These are phyloP conservation scores for Acanthamoeba triangularis DNA, from an alignment of 208 protist genomes.

Conservation along the genomic window DNA sequence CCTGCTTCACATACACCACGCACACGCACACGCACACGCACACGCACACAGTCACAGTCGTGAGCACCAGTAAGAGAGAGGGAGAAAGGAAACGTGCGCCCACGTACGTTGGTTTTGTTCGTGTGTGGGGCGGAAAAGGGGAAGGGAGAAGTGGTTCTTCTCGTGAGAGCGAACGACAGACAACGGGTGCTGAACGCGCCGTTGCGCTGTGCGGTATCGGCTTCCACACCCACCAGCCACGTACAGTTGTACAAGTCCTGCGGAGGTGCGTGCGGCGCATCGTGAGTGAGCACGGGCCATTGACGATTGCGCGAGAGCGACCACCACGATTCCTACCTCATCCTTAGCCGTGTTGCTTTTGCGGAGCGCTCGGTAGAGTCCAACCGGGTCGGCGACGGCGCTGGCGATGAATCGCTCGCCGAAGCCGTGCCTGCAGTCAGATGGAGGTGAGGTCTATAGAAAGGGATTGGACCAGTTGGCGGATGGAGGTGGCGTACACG, in stretches of 20 bases:
- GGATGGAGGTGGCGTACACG: not conserved
- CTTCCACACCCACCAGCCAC: not conserved
- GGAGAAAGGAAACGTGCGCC: not conserved
- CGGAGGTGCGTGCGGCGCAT: not conserved
- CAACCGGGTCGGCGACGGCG: not conserved
- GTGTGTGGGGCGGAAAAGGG: not conserved
- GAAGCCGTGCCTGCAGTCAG: not conserved
- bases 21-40: too few species aligned
- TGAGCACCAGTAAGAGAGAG: too few species aligned
- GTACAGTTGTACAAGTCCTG: not conserved
- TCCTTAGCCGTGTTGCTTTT: not conserved
- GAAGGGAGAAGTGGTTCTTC: not conserved
- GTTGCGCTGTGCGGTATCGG: not conserved
- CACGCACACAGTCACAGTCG: not conserved
- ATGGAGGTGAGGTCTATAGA: not conserved
- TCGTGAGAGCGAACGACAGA: not conserved
- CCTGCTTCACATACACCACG: too few species aligned
- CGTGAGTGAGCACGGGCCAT: not conserved
- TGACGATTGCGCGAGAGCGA: too few species aligned
- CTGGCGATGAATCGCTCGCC: constrained; percentile 12
- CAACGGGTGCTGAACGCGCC: not conserved
- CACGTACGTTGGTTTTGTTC: not conserved
- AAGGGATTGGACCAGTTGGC: too few species aligned
- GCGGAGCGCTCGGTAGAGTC: not conserved
- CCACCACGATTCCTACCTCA: not conserved